Evolutionary conservation across 176 grass and related monocot species (phyloP).

Genomic region (Bolboschoenus planiculmis): DNA sequence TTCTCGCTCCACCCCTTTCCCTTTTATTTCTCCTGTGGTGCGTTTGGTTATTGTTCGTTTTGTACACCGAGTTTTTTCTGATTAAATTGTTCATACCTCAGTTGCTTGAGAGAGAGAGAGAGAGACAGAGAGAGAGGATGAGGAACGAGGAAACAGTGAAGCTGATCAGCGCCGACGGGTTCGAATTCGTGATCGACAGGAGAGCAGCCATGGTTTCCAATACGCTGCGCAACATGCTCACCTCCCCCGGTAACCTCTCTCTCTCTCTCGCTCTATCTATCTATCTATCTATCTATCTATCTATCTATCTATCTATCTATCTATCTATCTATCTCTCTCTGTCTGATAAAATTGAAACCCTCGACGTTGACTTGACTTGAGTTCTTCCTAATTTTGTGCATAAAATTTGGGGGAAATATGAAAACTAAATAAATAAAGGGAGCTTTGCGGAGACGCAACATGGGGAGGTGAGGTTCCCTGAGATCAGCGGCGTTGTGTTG

Average conservation of each 20-base stretch:
- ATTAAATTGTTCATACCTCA: no score
- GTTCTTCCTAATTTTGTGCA: background rate
- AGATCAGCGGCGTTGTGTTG: constrained; percentile 62
- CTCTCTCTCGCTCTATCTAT: background rate
- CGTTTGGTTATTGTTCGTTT: no score
- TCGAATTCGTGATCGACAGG: constrained; percentile 92
- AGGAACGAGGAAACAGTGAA: constrained; percentile 54
- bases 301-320: no score
- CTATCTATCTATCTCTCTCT: no score
- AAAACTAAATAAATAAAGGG: no score
- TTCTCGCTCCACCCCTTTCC: no score
- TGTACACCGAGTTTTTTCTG: no score
- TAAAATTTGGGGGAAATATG: background rate
- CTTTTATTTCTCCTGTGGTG: no score
- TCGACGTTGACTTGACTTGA: no score
- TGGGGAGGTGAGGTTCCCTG: constrained; percentile 83
- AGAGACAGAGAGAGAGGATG: background rate
- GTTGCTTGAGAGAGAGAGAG: no score
- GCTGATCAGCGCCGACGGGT: constrained; percentile 92
- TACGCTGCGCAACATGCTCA: constrained; percentile 91
- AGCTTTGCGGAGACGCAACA: constrained; percentile 70
- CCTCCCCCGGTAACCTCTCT: constrained; percentile 46
- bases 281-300: background rate
- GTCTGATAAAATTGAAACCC: background rate
- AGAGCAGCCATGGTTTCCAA: constrained; percentile 94